Evolutionary conservation across 1,139 yeast genomes (phyloP).

Genomic region (Pichia sp.): DNA sequence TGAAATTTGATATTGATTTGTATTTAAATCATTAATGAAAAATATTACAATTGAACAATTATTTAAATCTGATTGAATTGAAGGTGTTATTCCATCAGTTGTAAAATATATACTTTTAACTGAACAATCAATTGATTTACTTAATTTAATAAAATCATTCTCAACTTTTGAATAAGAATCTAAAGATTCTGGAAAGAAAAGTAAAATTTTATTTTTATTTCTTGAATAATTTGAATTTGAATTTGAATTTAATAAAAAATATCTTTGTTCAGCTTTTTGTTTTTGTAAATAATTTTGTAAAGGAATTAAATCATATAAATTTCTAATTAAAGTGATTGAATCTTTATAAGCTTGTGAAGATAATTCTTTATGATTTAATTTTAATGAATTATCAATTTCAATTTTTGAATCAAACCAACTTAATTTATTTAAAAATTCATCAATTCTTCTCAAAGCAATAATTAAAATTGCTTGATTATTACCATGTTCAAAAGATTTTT

Average conservation of each 20-base stretch:
- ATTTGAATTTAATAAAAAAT: background rate
- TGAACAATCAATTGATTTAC: background rate
- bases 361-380: conserved; percentile 41
- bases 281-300: conserved; percentile 39
- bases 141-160: too few species aligned
- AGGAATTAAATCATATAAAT: conserved; percentile 48
- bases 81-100: conserved; percentile 53
- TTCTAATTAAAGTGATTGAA: conserved; percentile 52
- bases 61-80: conserved; percentile 52
- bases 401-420: conserved; percentile 40
- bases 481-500: conserved; percentile 49
- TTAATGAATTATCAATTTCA: conserved; percentile 32
- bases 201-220: conserved; percentile 29
- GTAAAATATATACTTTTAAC: conserved; percentile 34
- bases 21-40: conserved; percentile 53
- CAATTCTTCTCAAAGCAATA: conserved; percentile 41
- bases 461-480: conserved; percentile 40
- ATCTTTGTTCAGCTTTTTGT: conserved; percentile 15
- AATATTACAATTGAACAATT: conserved; percentile 50
- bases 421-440: conserved; percentile 38
- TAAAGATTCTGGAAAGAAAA: conserved; percentile 26
- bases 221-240: background rate
- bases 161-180: too few species aligned
- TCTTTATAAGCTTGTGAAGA: conserved; percentile 45
- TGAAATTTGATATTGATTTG: conserved; percentile 63